Evolutionary conservation across 2,329 filamentous ascomycete species (phyloP).

Genomic region (Cordyceps farinosa): DNA sequence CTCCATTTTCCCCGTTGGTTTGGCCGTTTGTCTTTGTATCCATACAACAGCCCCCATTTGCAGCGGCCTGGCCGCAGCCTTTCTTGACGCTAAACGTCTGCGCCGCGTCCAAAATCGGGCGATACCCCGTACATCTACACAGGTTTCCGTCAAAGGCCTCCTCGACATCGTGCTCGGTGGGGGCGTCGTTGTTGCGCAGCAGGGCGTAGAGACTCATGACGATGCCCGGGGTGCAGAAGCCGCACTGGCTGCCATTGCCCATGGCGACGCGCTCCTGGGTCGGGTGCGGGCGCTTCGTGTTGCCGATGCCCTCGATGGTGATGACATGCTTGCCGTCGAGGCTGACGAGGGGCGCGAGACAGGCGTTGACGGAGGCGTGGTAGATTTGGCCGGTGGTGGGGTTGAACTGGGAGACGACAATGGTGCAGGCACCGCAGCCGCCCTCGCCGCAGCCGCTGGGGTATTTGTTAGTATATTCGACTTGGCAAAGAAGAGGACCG

Average conservation of each 20-base stretch:
- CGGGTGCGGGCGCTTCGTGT: slow-evolving; percentile 80
- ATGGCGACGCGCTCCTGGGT: slow-evolving; percentile 87
- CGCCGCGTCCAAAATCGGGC: slow-evolving; percentile 89
- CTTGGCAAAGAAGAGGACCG: too few relatives aligned
- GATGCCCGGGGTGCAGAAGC: slow-evolving; percentile 96
- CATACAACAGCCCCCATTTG: slow-evolving; percentile 15
- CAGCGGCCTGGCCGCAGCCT: slow-evolving; percentile 35
- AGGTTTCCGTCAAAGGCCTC: slow-evolving; percentile 97
- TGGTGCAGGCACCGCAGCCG: slow-evolving; percentile 93
- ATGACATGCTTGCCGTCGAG: slow-evolving; percentile 98
- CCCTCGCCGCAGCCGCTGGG: slow-evolving; percentile 83
- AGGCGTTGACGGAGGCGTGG: slow-evolving; percentile 95
- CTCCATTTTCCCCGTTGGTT: neutral
- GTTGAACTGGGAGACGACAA: slow-evolving; percentile 91
- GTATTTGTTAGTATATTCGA: neutral
- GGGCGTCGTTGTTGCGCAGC: slow-evolving; percentile 75
- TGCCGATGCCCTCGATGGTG: slow-evolving; percentile 93
- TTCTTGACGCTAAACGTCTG: slow-evolving; percentile 72
- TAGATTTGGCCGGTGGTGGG: slow-evolving; percentile 90
- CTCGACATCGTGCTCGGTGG: slow-evolving; percentile 79
- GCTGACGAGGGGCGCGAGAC: slow-evolving; percentile 85
- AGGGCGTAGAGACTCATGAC: slow-evolving; percentile 97
- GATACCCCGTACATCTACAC: slow-evolving; percentile 92
- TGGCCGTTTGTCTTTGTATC: slow-evolving; percentile 36
- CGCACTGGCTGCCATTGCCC: slow-evolving; percentile 85